Evolutionary conservation across 805 yeast species (phyloP), one percentile per base, ranked within the genome.

Genomic region (Myxozyma geophila): DNA sequence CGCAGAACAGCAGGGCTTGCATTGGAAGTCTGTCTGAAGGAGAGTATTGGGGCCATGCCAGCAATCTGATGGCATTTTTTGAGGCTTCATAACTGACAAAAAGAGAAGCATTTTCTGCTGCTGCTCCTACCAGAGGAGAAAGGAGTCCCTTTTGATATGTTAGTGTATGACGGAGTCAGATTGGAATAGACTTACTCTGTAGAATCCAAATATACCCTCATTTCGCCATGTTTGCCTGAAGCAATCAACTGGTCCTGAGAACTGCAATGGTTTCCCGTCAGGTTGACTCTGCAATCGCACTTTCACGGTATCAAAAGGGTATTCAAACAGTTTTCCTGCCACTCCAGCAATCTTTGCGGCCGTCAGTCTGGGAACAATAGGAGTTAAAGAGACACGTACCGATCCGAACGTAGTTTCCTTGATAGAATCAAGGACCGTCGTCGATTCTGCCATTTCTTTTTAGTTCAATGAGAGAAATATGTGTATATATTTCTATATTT

Each of bases 301-400:
- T 75, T 92, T 92, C 51, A 92, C 82, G 0, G 98, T 93, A 72
- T 92, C 98, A 69, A 92, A 91, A 0, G 98, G 98, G 71, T 87
- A 92, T 75, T 92, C 98, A 13, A 92, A 83, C 37, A 88, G 70
- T 74, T 92, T 93, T 1, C 96, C 97, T 3, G 85, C 75, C 60
- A 90, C 87, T 15, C 98, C 98, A 28, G 61, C 47, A 23, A 56
- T 47, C 59, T 56, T 17, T 21, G 7, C 7, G 19, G 15, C 15
- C 33, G 10, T 21, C 9, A 15, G 41, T 15, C 6, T 15, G 37
- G 7, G 17, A 8, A 36, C 7, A 6, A 8, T n/a, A 17, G 23
- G 6, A 39, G 3, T 13, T 5, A 49, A 12, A 7, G 37, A n/a
- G 33, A 19, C 10, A 39, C 55, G 21, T 37, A 52, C 55, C 13